phyloP scores from a whole-genome alignment of 106 monocot genomes.

The Amphibolis antarctica region DNA sequence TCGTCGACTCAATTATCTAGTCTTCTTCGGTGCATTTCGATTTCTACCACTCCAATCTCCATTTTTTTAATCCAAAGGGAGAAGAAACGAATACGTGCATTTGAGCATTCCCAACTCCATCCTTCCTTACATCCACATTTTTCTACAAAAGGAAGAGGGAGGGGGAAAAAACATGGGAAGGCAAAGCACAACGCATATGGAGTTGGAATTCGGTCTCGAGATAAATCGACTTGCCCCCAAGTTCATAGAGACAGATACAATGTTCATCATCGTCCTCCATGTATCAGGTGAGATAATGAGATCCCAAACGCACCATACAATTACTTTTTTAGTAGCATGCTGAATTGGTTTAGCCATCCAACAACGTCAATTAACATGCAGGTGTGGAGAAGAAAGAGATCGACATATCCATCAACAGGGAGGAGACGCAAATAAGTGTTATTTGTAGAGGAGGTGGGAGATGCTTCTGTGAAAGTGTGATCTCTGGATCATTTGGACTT shows the following conservation, averaged over 20 bases:
- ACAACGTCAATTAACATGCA: not conserved
- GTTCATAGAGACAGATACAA: conserved; percentile 1
- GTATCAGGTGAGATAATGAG: not conserved
- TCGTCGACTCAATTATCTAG: too few relatives aligned
- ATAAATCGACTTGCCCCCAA: not conserved
- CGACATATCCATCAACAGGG: conserved; percentile 8
- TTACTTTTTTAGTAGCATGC: not conserved
- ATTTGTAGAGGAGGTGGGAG: conserved; percentile 3
- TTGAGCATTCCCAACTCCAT: not conserved
- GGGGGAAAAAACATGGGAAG: not conserved
- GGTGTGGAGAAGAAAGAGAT: conserved; percentile 7
- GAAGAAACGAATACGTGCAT: conserved; percentile 8
- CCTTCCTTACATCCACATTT: not conserved
- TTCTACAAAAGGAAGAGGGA: not conserved
- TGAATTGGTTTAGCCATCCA: not conserved
- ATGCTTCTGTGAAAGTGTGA: conserved; percentile 3
- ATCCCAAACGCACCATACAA: not conserved
- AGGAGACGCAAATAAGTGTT: conserved; percentile 4
- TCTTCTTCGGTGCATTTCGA: too few relatives aligned
- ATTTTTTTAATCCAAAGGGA: not conserved
- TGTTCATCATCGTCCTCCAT: conserved; percentile 7
- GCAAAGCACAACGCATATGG: not conserved
- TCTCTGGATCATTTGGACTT: not conserved
- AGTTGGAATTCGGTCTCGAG: conserved; percentile 6
- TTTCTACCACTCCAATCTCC: too few relatives aligned